Base-by-base conservation (phyloP, 208 protist genomes). In the Strigomonas galati region DNA sequence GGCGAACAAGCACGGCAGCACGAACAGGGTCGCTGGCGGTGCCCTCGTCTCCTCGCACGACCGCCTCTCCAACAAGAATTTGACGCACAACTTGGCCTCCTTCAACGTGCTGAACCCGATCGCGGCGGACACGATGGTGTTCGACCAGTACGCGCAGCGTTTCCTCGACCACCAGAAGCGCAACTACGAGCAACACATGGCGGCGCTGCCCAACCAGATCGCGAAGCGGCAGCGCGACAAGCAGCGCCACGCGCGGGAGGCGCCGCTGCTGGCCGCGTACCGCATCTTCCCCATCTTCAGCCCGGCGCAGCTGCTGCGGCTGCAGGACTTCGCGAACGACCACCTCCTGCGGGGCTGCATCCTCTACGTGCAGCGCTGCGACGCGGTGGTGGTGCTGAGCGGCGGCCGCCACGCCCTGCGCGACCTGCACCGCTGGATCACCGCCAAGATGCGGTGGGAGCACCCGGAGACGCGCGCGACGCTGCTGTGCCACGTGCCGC, bases 141-240 rank as follows among this genome's bases (percentile, higher is more conserved):
- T 84, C 31, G 68, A 78, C 24, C 84, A 90, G 64, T 92, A 92
- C 67, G 72, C 89, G 69, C 76, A 91, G 69, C 89, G 89, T 37
- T 74, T 85, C 67, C 46, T 85, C 21, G 79, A 89, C 31, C 89
- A 94, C 64, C 83, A 92, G 67, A 72, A 71, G 0, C 78, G 71
- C n/a, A 94, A 94, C 62, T 79, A 92, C 72, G 79, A 90, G 23
- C 83, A 83, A 3, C 89, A 94, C 72, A 79, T 92, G 32, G 81
- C 71, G 28, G 89, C 89, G 0, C 70, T 94, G 54, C 85, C 85
- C 12, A 52, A 80, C 40, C 89, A 94, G 57, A 87, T 89, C 48
- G 67, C 81, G 44, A 92, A 92, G 65, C 79, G 84, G 1, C 69
- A 68, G 51, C 74, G 76, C 1, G 82, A 91, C 61, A 49, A 69